Evolutionary conservation across 768 basidiomycete species (phyloP).

Genomic region (Rhizopogon rudus): DNA sequence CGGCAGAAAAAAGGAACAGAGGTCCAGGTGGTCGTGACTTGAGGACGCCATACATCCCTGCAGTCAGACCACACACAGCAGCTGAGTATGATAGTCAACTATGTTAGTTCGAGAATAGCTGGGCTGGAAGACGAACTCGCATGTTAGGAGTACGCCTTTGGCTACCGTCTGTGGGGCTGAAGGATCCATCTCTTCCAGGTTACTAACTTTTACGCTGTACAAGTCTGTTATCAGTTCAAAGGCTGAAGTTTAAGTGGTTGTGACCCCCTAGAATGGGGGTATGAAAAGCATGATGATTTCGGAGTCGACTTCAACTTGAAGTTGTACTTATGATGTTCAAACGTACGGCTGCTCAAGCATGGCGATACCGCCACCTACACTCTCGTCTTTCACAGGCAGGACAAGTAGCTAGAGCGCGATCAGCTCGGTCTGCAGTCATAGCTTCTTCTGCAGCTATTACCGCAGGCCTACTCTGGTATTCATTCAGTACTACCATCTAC

Average conservation of each 20-base stretch:
- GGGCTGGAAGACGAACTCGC: conserved; percentile 65
- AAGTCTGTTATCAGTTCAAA: neutral
- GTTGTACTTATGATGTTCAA: conserved; percentile 10
- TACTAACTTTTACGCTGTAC: too few relatives aligned
- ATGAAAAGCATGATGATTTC: neutral
- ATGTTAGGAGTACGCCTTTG: conserved; percentile 61
- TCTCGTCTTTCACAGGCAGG: conserved; percentile 21
- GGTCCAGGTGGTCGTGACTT: too few relatives aligned
- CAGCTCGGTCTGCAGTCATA: conserved; percentile 15
- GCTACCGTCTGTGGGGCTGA: conserved; percentile 40
- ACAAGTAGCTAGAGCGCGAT: conserved; percentile 13
- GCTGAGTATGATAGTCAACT: conserved; percentile 41
- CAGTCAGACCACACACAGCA: too few relatives aligned
- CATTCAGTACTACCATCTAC: conserved; percentile 26
- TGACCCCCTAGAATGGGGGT: conserved; percentile 3
- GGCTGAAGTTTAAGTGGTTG: neutral
- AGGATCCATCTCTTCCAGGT: conserved; percentile 19
- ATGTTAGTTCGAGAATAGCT: conserved; percentile 5
- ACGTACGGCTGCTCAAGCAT: conserved; percentile 2
- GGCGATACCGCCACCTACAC: conserved; percentile 4
- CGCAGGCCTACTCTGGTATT: conserved; percentile 37
- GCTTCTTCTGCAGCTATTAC: conserved; percentile 28
- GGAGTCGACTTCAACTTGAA: neutral
- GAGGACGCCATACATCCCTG: too few relatives aligned
- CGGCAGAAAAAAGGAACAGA: conserved; percentile 55